Evolutionary conservation across 768 basidiomycete genomes (phyloP), one percentile per base, ranked within the genome.

Genomic region (Tubosaeta sp.): DNA sequence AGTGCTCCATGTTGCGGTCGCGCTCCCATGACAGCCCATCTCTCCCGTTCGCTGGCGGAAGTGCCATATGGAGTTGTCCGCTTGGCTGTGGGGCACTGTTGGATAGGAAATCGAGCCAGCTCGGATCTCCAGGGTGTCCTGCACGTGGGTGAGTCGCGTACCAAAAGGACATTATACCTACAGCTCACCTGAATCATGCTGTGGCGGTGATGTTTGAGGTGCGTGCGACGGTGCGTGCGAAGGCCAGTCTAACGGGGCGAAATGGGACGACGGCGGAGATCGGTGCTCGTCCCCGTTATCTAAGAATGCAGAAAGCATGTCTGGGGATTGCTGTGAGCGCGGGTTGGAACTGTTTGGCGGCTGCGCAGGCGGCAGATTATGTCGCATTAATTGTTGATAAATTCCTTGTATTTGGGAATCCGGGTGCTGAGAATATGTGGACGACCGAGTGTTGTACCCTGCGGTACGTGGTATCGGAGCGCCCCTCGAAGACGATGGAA

Each of bases 101-200:
- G 13, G 70, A 66, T 43, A 70, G 35, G 34, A 70, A 70, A 35
- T 70, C 68, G 32, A 70, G 61, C 68, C 68, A 70, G 31, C 50
- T 63, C 4, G 70, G 56, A n/a, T 70, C 70, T 12, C 59, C 62
- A 17, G 70, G 46, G 31, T 65, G 63, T 35, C 59, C 66, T 68
- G 33, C 31, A 12, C 16, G 39, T 1, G 26, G 16, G 22, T 58
- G 39, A 58, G 52, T 53, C 22, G n/a, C 25, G 16, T 11, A 29
- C 17, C 26, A 7, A 45, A 22, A n/a, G 12, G 22, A 5, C 9
- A 17, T 13, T 14, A 32, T 5, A 22, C 4, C 14, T 35, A 19
- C 11, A 11, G 43, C 59, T 14, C 41, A 65, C 66, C 65, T 49
- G 61, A 52, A 46, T 65, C 63, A 42, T 71, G 65, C 27, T 57